A percentile compares a stretch with the other conserved stretches of the same genome.
These are phyloP conservation scores for Colletotrichum australisinense DNA, from an alignment of 2,329 filamentous ascomycete genomes.

Conservation along the genomic window DNA sequence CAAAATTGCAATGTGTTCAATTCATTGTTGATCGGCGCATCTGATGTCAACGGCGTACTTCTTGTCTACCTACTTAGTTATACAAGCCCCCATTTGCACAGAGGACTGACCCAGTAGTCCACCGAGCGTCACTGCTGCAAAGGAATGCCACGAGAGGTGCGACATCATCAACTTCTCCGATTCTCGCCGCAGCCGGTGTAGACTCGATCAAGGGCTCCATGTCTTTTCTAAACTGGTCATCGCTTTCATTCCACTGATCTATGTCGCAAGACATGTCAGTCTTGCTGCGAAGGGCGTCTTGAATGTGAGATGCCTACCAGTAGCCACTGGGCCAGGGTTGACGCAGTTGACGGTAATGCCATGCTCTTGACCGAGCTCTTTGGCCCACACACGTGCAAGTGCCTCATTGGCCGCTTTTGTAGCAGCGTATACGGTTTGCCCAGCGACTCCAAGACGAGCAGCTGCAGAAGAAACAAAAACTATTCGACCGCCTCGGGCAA, in stretches of 20 bases:
- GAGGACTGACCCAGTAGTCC: slow-evolving; percentile 44
- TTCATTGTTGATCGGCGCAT: not conserved
- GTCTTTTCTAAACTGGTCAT: slow-evolving; percentile 43
- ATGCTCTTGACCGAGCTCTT: slow-evolving; percentile 43
- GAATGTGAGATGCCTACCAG: not conserved
- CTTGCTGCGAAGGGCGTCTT: not conserved
- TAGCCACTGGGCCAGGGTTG: slow-evolving; percentile 45
- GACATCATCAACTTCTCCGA: slow-evolving; percentile 45
- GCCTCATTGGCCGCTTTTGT: slow-evolving; percentile 48
- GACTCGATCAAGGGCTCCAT: slow-evolving; percentile 46
- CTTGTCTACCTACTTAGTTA: slow-evolving; percentile 11
- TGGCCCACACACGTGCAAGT: slow-evolving; percentile 43
- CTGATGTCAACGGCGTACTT: not conserved
- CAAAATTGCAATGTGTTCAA: not conserved
- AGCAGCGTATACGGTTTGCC: slow-evolving; percentile 45
- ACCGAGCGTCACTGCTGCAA: slow-evolving; percentile 42
- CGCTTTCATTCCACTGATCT: slow-evolving; percentile 42
- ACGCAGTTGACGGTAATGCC: slow-evolving; percentile 44
- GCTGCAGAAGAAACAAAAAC: slow-evolving; percentile 46
- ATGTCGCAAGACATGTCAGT: not conserved
- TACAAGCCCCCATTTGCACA: slow-evolving; percentile 44
- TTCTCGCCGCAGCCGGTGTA: slow-evolving; percentile 44
- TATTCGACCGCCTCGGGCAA: slow-evolving; percentile 45
- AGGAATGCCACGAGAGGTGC: slow-evolving; percentile 46
- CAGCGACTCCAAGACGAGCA: slow-evolving; percentile 43